Evolutionary conservation across 1,139 yeast genomes (phyloP), one percentile per base, ranked within the genome.

Genomic region (Suhomyces kunorum): DNA sequence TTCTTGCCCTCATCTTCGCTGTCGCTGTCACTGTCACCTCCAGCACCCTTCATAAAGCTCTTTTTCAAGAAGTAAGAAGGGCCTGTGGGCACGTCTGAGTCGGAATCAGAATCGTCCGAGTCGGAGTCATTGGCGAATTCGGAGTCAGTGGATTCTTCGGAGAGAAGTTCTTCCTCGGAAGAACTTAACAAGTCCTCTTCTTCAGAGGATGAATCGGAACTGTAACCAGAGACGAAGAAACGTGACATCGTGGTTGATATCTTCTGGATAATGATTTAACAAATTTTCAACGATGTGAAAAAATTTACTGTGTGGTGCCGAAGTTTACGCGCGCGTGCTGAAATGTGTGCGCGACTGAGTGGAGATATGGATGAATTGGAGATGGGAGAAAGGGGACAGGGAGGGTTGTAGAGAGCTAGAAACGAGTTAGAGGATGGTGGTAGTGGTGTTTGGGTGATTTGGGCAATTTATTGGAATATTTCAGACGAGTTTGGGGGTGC

Each of bases 101-200:
- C 70, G 24, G 63, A 64, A 41, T 64, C 68, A 40, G 59, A 62
- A 42, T 69, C 73, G 34, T 64, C 67, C 26, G 71, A 74, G 40
- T 72, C 78, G 14, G 64, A 67, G 22, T 63, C 66, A 25, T 44
- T 36, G 28, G 62, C 69, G 45, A 56, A 51, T 39, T 51, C 59
- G 17, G 59, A 52, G 46, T 76, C 80, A 39, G 71, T 62, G 38
- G 67, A 67, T 36, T 45, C 47, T 34, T 47, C 45, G 43, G 68
- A 58, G 43, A 79, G 59, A 53, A 78, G 68, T 59, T 80, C 88
- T 53, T 84, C 90, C 54, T 80, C 85, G 37, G 87, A 80, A 37
- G 87, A 74, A 50, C 83, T 77, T 58, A 83, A 73, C 55, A 83
- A 71, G 53, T 81, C 88, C 57, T 85, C 95, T 53, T 85, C 95